Conservation (phyloP, 495 filamentous ascomycete species). For the Baudoinia panamericana region DNA sequence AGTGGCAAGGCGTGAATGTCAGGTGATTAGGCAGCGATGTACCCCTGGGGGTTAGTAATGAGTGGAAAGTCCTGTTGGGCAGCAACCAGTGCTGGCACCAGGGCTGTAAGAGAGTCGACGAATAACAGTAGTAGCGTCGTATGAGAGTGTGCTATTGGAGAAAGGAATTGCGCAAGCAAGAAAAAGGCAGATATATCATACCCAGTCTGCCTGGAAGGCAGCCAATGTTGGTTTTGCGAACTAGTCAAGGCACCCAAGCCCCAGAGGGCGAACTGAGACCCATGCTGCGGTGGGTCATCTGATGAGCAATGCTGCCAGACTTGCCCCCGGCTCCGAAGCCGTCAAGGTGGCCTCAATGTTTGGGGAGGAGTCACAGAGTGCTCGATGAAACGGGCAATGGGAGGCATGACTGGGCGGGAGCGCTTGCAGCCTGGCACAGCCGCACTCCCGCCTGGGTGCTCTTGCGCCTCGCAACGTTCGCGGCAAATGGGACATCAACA, state of each 20-base stretch:
- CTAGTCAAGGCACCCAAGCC: not conserved
- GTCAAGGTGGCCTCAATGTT: too few relatives aligned
- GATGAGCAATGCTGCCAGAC: too few relatives aligned
- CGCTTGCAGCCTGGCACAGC: too few relatives aligned
- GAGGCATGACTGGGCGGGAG: too few relatives aligned
- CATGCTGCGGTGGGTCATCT: too few relatives aligned
- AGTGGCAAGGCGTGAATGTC: not conserved
- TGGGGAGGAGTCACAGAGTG: too few relatives aligned
- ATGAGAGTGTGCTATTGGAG: constrained; percentile 8
- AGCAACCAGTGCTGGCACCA: not conserved
- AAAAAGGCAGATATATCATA: constrained; percentile 8
- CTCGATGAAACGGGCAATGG: too few relatives aligned
- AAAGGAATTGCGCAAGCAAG: not conserved
- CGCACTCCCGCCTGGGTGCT: too few relatives aligned
- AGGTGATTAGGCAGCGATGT: constrained; percentile 2
- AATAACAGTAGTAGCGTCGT: constrained; percentile 10
- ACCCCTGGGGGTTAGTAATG: constrained; percentile 1
- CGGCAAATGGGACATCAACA: too few relatives aligned
- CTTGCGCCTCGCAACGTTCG: too few relatives aligned
- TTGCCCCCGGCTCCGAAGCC: too few relatives aligned
- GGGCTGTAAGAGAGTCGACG: constrained; percentile 8
- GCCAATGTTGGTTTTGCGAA: too few relatives aligned
- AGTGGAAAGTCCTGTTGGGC: constrained; percentile 5
- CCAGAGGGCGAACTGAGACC: not conserved
- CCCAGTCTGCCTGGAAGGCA: not conserved